Evolutionary conservation across 129 eudicot genomes (phyloP), one percentile per base, ranked within the genome.

Genomic region (Lactuca sativa): DNA sequence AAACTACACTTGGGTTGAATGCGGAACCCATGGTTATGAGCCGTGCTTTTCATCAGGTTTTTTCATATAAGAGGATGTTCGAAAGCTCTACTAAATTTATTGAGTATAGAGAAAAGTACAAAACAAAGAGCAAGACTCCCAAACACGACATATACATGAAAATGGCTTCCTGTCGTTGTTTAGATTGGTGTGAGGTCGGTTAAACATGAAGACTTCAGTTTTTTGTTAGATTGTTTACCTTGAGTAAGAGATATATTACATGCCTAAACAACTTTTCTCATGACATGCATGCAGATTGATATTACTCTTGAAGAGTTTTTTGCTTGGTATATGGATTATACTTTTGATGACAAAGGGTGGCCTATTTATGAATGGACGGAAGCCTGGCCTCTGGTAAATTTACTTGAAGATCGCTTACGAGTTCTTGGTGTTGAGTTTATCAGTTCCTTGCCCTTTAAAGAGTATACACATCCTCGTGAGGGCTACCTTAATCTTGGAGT

Each of bases 1-100:
- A 79, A 21, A 80, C 82, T 36, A 71, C 86, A 8, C 36, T 31
- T 70, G 86, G 95, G 32, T 72, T 88, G 78, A 85, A 91, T 67
- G 85, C 91, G 95, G 95, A 88, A 36, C 91, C 95, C 12, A 82
- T 82, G 91, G 91, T 88, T 56, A 88, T 88, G 95, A 85, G 90
- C 86, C 95, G 95, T 57, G 90, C 95, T 12, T 70, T 77, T 58
- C 85, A 86, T 40, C 88, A 88, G 74, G 58, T 70, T 11, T 18
- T 18, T 18, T 18, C 21, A 18, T 18, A 18, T 18, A 18, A 18
- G 21, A 18, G 21, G 21, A 18, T 18, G 21, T 18, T 18, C 21
- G 21, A 18, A 18, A 18, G 21, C 21, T 18, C 21, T 18, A 18
- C 21, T 18, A 18, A 18, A 18, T 18, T 18, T 18, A 18, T 18